Evolutionary conservation across 2,329 filamentous ascomycete genomes (phyloP), one percentile per base, ranked within the genome.

Genomic region (Microsporum audouinii): DNA sequence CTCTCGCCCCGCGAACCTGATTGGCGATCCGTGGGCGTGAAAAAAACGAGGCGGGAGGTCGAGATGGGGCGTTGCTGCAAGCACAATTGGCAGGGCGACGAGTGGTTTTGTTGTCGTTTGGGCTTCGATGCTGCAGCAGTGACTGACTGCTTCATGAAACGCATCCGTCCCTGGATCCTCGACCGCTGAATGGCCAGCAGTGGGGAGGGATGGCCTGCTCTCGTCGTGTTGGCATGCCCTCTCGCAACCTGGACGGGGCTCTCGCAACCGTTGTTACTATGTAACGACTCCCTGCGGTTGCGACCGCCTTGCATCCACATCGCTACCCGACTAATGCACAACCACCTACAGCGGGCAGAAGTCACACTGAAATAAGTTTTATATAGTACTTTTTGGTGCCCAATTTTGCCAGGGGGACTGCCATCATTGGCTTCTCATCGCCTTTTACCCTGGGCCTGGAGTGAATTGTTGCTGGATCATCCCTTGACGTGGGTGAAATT

Each of bases 1-100:
- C 17, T 57, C 10, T 38, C 53, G 55, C 38, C 59, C 31, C n/a
- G 53, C 62, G 39, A 51, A 57, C 60, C 62, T 65, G 63, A 60
- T 59, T 65, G 61, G 62, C 57, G 59, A 45, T 62, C 17, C 31
- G 57, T 53, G 6, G 41, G 51, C 31, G 57, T 60, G 51, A 55
- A 36, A 23, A 55, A 55, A 55, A 55, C 51, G 51, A 55, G 51
- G 51, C 51, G 51, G 31, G 51, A 51, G 23, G 27, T 41, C 39
- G 39, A 43, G 45, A 55, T 55, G 51, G 51, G 31, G 51, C 51
- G 17, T 23, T 55, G 51, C 51, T 17, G 45, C 45, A 51, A 4
- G 23, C 45, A 51, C 45, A 51, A 51, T 51, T 51, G 45, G 51
- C 51, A 55, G 51, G 51, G 51, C 51, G 51, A 55, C 51, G 36